Conservation (phyloP, 371 early-diverging fungal species). For the Zancudomyces culisetae region DNA sequence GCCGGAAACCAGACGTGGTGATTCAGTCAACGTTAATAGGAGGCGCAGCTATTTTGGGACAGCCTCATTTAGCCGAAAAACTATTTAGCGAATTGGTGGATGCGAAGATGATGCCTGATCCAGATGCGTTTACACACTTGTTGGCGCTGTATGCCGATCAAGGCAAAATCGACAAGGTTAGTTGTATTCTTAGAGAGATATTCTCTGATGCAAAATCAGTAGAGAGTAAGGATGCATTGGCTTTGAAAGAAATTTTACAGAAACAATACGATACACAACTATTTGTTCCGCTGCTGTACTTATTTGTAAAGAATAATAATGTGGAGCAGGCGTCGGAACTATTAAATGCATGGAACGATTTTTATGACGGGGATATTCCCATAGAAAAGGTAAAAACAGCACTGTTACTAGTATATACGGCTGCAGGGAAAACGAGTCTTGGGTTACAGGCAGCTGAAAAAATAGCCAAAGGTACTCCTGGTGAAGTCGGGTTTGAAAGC, state of each 20-base stretch:
- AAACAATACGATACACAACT: not conserved
- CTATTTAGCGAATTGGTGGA: conserved; percentile 19
- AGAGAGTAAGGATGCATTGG: not conserved
- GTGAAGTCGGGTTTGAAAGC: not conserved
- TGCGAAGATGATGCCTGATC: conserved; percentile 12
- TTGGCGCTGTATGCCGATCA: conserved; percentile 15
- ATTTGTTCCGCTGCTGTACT: conserved; percentile 3
- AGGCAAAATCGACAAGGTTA: conserved; percentile 6
- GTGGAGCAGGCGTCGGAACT: not conserved
- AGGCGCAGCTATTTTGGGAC: not conserved
- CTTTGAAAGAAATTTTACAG: not conserved
- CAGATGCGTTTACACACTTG: conserved; percentile 13
- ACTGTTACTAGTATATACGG: not conserved
- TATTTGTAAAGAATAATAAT: not conserved
- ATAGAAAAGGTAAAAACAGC: not conserved
- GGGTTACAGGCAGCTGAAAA: not conserved
- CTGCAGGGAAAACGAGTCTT: not conserved
- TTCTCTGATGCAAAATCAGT: not conserved
- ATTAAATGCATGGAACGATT: not conserved
- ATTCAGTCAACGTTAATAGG: not conserved
- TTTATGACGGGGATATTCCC: not conserved
- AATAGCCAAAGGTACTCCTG: not conserved
- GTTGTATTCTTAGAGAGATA: not conserved
- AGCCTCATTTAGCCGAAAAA: conserved; percentile 10
- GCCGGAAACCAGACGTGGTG: not conserved